phyloP scores from a whole-genome alignment of 805 yeast species.

The Lachancea kluyveri region DNA sequence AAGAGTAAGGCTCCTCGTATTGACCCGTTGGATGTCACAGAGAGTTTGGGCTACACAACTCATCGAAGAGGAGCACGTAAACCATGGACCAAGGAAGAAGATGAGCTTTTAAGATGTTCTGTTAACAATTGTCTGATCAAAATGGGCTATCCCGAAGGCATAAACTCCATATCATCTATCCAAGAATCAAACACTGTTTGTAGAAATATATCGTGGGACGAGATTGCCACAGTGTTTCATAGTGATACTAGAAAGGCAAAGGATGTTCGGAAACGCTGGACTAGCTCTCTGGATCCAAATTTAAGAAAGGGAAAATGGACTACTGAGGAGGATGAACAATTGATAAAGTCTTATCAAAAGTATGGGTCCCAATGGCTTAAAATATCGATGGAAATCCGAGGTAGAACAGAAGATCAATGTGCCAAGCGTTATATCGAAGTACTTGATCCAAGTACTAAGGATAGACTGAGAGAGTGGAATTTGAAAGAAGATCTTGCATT shows the following conservation, averaged over 20 bases:
- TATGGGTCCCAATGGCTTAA: conserved; percentile 84
- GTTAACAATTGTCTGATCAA: conserved; percentile 34
- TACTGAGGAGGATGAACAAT: conserved; percentile 61
- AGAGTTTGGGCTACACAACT: conserved; percentile 68
- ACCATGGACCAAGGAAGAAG: conserved; percentile 78
- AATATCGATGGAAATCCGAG: conserved; percentile 67
- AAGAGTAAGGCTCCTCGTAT: conserved; percentile 11
- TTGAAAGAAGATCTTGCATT: conserved; percentile 67
- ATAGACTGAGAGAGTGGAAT: conserved; percentile 75
- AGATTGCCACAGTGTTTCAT: conserved; percentile 41
- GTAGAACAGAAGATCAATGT: conserved; percentile 93
- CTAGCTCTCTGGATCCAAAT: conserved; percentile 75
- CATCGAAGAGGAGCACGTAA: conserved; percentile 56
- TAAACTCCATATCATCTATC: conserved; percentile 23
- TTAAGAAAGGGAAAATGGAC: conserved; percentile 87
- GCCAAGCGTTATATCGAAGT: conserved; percentile 88
- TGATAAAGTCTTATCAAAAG: conserved; percentile 56
- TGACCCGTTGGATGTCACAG: conserved; percentile 48
- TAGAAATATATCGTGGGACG: conserved; percentile 54
- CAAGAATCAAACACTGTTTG: conserved; percentile 27
- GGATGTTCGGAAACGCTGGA: conserved; percentile 86
- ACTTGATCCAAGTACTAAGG: conserved; percentile 71
- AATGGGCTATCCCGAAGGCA: conserved; percentile 33
- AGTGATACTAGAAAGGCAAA: conserved; percentile 57
- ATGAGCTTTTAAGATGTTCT: conserved; percentile 41